Conservation (phyloP, 2,329 filamentous ascomycete species). For the Trichoderma sp. region DNA sequence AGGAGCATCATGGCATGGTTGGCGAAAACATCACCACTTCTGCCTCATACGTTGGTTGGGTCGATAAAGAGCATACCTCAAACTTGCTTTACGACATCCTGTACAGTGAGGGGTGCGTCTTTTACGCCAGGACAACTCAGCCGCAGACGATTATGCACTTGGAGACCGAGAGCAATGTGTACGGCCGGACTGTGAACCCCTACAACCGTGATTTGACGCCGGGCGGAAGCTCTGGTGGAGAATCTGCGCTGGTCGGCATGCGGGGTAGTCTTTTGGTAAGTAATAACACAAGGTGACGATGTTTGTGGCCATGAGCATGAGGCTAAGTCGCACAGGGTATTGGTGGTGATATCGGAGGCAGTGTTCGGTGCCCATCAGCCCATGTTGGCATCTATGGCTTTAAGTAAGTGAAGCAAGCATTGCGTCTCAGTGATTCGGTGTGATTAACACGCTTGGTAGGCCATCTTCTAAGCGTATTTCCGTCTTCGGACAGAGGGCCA, state of each 20-base stretch:
- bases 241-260: slow-evolving; percentile 40
- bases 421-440: background rate
- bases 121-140: slow-evolving; percentile 67
- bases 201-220: slow-evolving; percentile 57
- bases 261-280: slow-evolving; percentile 39
- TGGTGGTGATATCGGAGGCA: slow-evolving; percentile 43
- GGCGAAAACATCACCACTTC: slow-evolving; percentile 21
- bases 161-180: slow-evolving; percentile 62
- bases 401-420: background rate
- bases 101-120: slow-evolving; percentile 36
- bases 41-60: slow-evolving; percentile 30
- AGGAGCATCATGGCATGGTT: slow-evolving; percentile 38
- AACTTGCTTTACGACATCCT: slow-evolving; percentile 33
- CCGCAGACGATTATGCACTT: slow-evolving; percentile 55
- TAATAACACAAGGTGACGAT: slow-evolving; percentile 23
- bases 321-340: slow-evolving; percentile 26
- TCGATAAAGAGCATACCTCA: slow-evolving; percentile 33
- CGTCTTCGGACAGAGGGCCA: slow-evolving; percentile 25
- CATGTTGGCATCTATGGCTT: slow-evolving; percentile 25
- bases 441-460: background rate
- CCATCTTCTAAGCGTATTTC: slow-evolving; percentile 33
- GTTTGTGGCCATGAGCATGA: background rate
- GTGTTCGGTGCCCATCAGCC: slow-evolving; percentile 37
- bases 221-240: slow-evolving; percentile 64
- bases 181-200: slow-evolving; percentile 61